Conservation (phyloP, 1,284 basidiomycete species). For the Microbotryum lychnidis-dioicae region DNA sequence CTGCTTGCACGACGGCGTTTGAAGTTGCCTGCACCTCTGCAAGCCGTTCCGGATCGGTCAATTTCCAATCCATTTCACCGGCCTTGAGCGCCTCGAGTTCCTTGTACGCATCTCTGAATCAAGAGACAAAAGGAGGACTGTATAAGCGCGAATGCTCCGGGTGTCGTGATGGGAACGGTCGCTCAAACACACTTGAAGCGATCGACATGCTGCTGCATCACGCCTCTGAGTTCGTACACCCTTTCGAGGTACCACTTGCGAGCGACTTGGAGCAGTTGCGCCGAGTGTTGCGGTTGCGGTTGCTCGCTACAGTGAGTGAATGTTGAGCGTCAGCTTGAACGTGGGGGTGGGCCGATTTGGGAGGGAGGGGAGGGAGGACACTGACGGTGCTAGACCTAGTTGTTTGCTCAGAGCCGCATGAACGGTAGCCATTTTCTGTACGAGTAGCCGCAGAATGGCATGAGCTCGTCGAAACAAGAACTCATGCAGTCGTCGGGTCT, state of each 20-base stretch:
- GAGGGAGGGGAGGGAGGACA: background rate
- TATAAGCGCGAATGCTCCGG: too few species aligned
- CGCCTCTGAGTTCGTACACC: constrained; percentile 19
- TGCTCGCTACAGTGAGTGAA: background rate
- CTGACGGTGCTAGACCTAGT: constrained; percentile 8
- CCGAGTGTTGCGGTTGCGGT: constrained; percentile 1
- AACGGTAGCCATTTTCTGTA: constrained; percentile 2
- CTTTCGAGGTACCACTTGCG: constrained; percentile 29
- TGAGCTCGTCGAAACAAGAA: too few species aligned
- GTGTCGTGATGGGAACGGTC: too few species aligned
- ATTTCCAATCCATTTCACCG: constrained; percentile 19
- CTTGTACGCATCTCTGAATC: constrained; percentile 13
- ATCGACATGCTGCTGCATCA: constrained; percentile 22
- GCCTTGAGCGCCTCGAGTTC: constrained; percentile 24
- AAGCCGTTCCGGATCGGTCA: constrained; percentile 6
- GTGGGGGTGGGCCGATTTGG: background rate
- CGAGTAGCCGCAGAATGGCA: too few species aligned
- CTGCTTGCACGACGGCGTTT: too few species aligned
- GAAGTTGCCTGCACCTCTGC: too few species aligned
- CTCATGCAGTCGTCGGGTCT: too few species aligned
- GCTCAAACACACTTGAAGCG: constrained; percentile 20
- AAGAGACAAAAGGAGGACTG: background rate
- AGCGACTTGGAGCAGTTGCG: constrained; percentile 21
- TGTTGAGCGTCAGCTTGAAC: background rate
- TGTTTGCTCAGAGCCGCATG: constrained; percentile 6